Conservation (phyloP, 2,329 filamentous ascomycete genomes). For the Pezizomycotina sp. region DNA sequence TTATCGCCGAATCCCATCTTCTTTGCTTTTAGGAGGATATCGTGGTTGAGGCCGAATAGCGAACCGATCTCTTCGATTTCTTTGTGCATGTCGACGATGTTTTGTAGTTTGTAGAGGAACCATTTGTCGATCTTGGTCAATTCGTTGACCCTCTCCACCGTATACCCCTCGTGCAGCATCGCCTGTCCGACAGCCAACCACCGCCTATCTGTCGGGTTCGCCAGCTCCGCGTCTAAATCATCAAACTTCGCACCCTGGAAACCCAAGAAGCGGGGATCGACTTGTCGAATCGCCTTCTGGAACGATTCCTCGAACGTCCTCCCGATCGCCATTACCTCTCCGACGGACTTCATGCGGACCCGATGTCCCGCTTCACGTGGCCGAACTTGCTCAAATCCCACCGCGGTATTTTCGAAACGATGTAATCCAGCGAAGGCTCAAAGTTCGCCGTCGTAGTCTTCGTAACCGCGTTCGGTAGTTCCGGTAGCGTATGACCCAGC, state of each 20-base stretch:
- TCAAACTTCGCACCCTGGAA: slow-evolving; percentile 95
- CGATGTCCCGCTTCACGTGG: slow-evolving; percentile 93
- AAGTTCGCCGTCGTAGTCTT: slow-evolving; percentile 99
- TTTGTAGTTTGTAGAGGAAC: slow-evolving; percentile 97
- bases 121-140: slow-evolving; percentile 98
- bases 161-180: slow-evolving; percentile 93
- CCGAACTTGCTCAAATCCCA: slow-evolving; percentile 99
- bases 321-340: slow-evolving; percentile 98
- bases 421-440: slow-evolving; percentile 90
- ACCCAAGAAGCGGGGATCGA: slow-evolving; percentile 78
- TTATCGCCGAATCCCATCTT: slow-evolving; percentile 95
- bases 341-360: slow-evolving; percentile 96
- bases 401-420: slow-evolving; percentile 95
- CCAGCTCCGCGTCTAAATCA: slow-evolving; percentile 72
- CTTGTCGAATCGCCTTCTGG: slow-evolving; percentile 95
- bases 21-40: slow-evolving; percentile 79
- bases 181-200: slow-evolving; percentile 97
- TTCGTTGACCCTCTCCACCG: slow-evolving; percentile 79
- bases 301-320: slow-evolving; percentile 97
- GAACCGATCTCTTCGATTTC: slow-evolving; percentile 73
- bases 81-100: slow-evolving; percentile 79
- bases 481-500: slow-evolving; percentile 82
- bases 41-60: slow-evolving; percentile 70
- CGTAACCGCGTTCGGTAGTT: slow-evolving; percentile 92
- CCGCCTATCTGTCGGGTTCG: slow-evolving; percentile 86